Conservation (phyloP, 257 asterid genomes). For the Vinca minor region DNA sequence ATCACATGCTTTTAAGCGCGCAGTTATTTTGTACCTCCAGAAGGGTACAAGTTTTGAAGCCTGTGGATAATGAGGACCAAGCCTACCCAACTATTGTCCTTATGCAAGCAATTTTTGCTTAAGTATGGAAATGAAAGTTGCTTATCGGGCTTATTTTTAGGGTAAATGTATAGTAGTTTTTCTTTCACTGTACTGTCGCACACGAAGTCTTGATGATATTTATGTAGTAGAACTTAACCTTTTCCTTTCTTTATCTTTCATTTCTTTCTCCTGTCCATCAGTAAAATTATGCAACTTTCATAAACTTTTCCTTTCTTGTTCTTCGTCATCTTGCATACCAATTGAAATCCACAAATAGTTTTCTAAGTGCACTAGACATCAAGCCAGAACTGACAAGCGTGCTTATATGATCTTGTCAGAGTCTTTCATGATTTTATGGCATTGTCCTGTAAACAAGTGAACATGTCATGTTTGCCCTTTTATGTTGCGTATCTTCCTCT, state of each 20-base stretch:
- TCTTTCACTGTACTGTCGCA: not conserved
- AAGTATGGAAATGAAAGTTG: not conserved
- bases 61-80: too few species aligned
- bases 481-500: not conserved
- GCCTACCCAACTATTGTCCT: not conserved
- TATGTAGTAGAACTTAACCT: not conserved
- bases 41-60: too few species aligned
- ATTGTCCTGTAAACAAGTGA: not conserved
- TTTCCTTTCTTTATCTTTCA: too few species aligned
- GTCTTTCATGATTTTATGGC: not conserved
- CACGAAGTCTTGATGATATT: not conserved
- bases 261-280: too few species aligned
- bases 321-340: not conserved
- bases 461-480: not conserved
- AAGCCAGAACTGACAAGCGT: not conserved
- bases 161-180: not conserved
- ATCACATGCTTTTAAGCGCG: too few species aligned
- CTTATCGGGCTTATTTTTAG: not conserved
- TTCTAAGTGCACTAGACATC: not conserved
- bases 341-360: not conserved
- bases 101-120: not conserved
- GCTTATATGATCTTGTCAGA: not conserved
- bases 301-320: not conserved
- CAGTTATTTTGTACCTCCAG: too few species aligned
- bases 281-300: not conserved